Percentiles rank a stretch among this genome's conserved stretches.
These are phyloP conservation scores for Heteromeles arbutifolia DNA, from an alignment of 306 rosid species.

Conservation along the genomic window DNA sequence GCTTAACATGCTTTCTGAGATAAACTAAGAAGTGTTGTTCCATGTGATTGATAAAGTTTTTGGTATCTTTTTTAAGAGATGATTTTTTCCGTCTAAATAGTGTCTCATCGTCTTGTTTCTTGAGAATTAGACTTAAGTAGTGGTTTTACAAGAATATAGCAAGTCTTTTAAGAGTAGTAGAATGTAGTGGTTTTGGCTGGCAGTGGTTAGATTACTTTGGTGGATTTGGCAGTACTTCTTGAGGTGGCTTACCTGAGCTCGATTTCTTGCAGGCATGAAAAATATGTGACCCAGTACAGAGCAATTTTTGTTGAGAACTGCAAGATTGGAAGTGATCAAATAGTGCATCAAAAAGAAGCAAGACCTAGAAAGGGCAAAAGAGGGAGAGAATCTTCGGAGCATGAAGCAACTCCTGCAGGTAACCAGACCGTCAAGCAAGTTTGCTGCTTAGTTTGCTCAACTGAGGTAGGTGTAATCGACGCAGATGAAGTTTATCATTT, in stretches of 20 bases:
- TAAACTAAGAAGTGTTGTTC: no score
- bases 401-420: slow-evolving; percentile 21
- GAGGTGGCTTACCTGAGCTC: not conserved
- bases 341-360: slow-evolving; percentile 21
- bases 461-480: slow-evolving; percentile 64
- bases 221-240: no score
- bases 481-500: slow-evolving; percentile 66
- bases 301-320: slow-evolving; percentile 68
- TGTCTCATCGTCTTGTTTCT: not conserved
- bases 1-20: no score
- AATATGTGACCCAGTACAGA: slow-evolving; percentile 65
- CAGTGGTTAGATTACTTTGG: not conserved
- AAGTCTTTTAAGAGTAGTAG: not conserved
- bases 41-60: no score
- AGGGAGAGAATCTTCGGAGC: slow-evolving; percentile 21
- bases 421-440: slow-evolving; percentile 53
- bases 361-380: slow-evolving; percentile 33
- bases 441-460: slow-evolving; percentile 56
- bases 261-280: slow-evolving; percentile 61
- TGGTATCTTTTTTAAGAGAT: no score
- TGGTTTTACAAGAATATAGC: not conserved
- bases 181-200: not conserved
- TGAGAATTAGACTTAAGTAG: not conserved
- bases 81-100: not conserved
- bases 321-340: slow-evolving; percentile 36